Conservation (phyloP, 2,329 filamentous ascomycete species). For the Endothia cerciana region DNA sequence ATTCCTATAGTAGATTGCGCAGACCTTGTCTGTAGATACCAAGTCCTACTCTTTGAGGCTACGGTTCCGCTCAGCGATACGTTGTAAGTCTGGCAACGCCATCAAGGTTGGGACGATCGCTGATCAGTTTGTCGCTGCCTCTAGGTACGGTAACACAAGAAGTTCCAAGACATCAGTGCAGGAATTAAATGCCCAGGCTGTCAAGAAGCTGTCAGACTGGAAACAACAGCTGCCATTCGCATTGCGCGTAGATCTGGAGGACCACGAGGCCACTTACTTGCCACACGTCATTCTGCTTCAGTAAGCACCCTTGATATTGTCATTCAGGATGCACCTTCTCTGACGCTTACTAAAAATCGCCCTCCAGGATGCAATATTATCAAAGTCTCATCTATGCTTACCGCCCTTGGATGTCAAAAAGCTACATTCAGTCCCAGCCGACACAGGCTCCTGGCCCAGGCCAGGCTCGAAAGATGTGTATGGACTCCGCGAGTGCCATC, state of each 20-base stretch:
- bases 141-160: no score
- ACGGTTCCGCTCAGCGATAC: not conserved
- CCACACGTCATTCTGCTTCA: not conserved
- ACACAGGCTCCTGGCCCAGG: conserved; percentile 27
- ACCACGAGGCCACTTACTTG: not conserved
- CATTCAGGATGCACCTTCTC: no score
- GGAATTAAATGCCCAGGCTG: not conserved
- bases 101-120: no score
- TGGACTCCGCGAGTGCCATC: conserved; percentile 44
- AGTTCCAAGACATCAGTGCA: no score
- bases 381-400: not conserved
- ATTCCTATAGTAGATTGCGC: not conserved
- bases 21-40: not conserved
- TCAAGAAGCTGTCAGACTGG: not conserved
- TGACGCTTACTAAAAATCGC: no score
- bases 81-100: not conserved
- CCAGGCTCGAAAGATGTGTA: conserved; percentile 47
- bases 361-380: not conserved
- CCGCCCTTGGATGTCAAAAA: not conserved
- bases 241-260: not conserved
- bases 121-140: no score
- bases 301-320: not conserved
- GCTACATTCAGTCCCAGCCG: not conserved
- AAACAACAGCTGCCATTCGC: not conserved
- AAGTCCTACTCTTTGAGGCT: not conserved